phyloP scores from a whole-genome alignment of 345 rosid genomes.

The Eucalyptus tenuipes region DNA sequence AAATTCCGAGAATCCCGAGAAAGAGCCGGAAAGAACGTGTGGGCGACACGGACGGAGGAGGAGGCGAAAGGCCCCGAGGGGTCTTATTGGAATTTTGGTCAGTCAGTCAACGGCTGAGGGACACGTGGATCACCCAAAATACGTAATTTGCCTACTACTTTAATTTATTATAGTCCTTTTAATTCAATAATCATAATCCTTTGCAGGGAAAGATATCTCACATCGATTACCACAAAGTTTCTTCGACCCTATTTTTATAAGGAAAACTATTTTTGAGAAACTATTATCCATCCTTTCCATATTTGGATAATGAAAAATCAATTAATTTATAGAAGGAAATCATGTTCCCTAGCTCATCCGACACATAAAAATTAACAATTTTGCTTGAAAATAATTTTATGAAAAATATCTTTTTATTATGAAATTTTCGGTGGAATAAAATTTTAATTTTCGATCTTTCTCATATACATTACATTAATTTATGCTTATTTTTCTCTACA shows the following conservation, averaged over 20 bases:
- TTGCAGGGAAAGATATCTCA: background rate
- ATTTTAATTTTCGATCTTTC: background rate
- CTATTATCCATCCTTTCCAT: background rate
- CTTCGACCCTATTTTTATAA: too few species aligned
- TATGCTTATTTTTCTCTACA: background rate
- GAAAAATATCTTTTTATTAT: too few species aligned
- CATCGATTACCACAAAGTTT: background rate
- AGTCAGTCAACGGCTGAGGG: too few species aligned
- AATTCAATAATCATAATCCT: background rate
- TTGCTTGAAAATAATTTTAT: background rate
- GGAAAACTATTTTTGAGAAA: background rate
- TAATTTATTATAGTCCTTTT: background rate
- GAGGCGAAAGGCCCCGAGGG: background rate
- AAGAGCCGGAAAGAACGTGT: background rate
- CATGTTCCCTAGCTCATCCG: background rate
- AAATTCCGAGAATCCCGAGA: background rate
- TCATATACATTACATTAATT: background rate
- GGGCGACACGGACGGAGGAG: background rate
- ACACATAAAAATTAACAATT: accelerated
- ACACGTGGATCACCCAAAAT: background rate
- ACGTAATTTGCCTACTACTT: background rate
- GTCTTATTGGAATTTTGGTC: background rate
- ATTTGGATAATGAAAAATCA: background rate
- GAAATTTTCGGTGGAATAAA: too few species aligned
- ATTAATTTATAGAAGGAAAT: background rate